A percentile compares a stretch with the other conserved stretches of the same genome.
These are phyloP conservation scores for Ophiostoma himal-ulmi DNA, from an alignment of 2,329 filamentous ascomycete species.

Conservation along the genomic window DNA sequence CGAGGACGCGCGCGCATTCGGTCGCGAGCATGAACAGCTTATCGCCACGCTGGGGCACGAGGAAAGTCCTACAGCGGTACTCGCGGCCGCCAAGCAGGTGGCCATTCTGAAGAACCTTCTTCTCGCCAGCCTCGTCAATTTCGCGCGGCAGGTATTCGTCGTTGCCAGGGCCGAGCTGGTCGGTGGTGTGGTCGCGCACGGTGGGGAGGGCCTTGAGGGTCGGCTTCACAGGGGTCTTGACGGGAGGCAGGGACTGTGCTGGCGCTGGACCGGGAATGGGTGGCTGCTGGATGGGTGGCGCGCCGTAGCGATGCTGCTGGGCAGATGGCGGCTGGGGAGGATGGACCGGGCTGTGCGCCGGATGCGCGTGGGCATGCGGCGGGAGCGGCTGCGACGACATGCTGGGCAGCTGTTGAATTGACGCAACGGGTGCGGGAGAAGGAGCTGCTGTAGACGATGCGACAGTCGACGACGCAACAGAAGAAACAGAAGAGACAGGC, in stretches of 20 bases:
- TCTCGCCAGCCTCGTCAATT: slow-evolving; percentile 86
- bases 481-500: neutral
- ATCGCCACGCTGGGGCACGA: slow-evolving; percentile 81
- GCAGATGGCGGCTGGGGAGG: slow-evolving; percentile 6
- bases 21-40: slow-evolving; percentile 99
- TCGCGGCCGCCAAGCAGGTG: slow-evolving; percentile 75
- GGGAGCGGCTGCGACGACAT: slow-evolving; percentile 24
- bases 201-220: slow-evolving; percentile 92
- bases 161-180: slow-evolving; percentile 80
- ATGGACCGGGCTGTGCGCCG: slow-evolving; percentile 19
- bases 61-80: slow-evolving; percentile 89
- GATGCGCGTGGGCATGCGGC: slow-evolving; percentile 19
- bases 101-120: slow-evolving; percentile 81
- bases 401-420: slow-evolving; percentile 16
- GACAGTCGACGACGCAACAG: neutral
- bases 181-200: slow-evolving; percentile 93
- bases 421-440: neutral
- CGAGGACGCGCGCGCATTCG: slow-evolving; percentile 87
- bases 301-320: slow-evolving; percentile 24
- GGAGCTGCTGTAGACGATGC: neutral
- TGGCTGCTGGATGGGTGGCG: neutral
- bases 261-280: slow-evolving; percentile 17
- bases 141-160: slow-evolving; percentile 96
- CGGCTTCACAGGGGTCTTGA: slow-evolving; percentile 72
- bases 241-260: slow-evolving; percentile 54